Conservation (phyloP, 495 filamentous ascomycete genomes). For the Delitschia confertaspora region DNA sequence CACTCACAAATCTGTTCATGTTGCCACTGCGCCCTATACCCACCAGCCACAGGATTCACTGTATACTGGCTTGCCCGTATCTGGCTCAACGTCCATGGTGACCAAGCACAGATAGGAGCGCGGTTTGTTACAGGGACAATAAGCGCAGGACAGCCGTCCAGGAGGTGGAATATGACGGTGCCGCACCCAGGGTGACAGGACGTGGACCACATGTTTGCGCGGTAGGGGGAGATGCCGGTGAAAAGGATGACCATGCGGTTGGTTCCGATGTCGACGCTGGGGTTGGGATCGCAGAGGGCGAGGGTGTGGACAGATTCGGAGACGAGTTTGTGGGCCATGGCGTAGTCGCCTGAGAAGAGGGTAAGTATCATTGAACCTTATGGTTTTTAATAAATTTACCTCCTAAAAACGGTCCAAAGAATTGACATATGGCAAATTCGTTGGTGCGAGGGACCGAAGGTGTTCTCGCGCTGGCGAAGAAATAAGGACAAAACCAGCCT, state of each 20-base stretch:
- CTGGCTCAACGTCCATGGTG: conserved; percentile 31
- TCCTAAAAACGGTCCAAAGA: conserved; percentile 35
- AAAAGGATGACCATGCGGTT: conserved; percentile 36
- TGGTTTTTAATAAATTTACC: conserved; percentile 19
- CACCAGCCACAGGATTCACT: conserved; percentile 9
- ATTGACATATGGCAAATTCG: conserved; percentile 38
- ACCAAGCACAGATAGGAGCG: conserved; percentile 35
- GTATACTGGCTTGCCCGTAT: conserved; percentile 22
- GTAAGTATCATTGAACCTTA: neutral
- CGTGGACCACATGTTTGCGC: conserved; percentile 37
- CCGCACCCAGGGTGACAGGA: conserved; percentile 37
- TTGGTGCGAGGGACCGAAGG: conserved; percentile 30
- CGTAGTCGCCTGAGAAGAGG: conserved; percentile 30
- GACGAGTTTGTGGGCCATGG: conserved; percentile 36
- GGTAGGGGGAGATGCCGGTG: conserved; percentile 35
- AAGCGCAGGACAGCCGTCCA: conserved; percentile 36
- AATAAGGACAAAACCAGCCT: conserved; percentile 38
- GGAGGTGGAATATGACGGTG: conserved; percentile 36
- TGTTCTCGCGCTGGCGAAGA: conserved; percentile 36
- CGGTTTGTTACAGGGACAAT: conserved; percentile 31
- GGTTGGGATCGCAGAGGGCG: conserved; percentile 34
- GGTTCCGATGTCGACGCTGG: conserved; percentile 30
- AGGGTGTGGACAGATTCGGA: conserved; percentile 28
- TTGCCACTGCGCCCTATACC: conserved; percentile 28
- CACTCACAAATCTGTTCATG: conserved; percentile 35